These are phyloP conservation scores for Graphilbum ipis-grandicollis DNA, from an alignment of 2,329 filamentous ascomycete genomes.

Conservation along the genomic window DNA sequence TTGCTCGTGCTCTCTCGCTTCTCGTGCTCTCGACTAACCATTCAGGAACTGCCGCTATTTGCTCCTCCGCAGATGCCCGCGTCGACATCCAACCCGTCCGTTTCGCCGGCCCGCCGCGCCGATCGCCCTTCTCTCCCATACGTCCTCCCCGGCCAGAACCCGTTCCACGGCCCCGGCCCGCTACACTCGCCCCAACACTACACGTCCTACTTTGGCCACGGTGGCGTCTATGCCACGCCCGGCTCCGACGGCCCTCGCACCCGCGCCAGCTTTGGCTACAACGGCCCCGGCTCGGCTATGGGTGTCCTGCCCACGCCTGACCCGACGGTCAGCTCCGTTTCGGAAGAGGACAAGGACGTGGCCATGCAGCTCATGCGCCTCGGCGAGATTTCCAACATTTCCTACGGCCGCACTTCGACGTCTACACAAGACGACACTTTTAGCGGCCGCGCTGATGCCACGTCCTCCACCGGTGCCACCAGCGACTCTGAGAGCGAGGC, in stretches of 20 bases:
- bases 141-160: slow-evolving; percentile 57
- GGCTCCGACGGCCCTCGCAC: slow-evolving; percentile 44
- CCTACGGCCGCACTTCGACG: slow-evolving; percentile 79
- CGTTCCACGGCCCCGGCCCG: slow-evolving; percentile 59
- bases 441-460: slow-evolving; percentile 71
- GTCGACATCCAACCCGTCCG: slow-evolving; percentile 90
- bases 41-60: slow-evolving; percentile 84
- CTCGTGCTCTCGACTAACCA: not conserved
- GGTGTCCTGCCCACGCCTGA: slow-evolving; percentile 81
- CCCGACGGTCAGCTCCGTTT: slow-evolving; percentile 95
- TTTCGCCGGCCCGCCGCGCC: slow-evolving; percentile 74
- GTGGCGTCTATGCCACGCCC: slow-evolving; percentile 45
- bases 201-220: slow-evolving; percentile 33
- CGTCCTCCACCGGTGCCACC: slow-evolving; percentile 72
- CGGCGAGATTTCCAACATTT: slow-evolving; percentile 84
- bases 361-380: slow-evolving; percentile 93
- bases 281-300: slow-evolving; percentile 17
- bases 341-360: slow-evolving; percentile 84
- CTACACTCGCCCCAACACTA: slow-evolving; percentile 77
- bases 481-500: slow-evolving; percentile 59
- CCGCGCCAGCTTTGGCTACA: slow-evolving; percentile 44
- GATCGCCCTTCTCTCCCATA: slow-evolving; percentile 61
- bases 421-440: slow-evolving; percentile 89
- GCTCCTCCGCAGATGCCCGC: slow-evolving; percentile 87
- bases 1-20: not conserved